Conservation (phyloP, 2,329 filamentous ascomycete genomes). For the Ustilaginoidea virens region DNA sequence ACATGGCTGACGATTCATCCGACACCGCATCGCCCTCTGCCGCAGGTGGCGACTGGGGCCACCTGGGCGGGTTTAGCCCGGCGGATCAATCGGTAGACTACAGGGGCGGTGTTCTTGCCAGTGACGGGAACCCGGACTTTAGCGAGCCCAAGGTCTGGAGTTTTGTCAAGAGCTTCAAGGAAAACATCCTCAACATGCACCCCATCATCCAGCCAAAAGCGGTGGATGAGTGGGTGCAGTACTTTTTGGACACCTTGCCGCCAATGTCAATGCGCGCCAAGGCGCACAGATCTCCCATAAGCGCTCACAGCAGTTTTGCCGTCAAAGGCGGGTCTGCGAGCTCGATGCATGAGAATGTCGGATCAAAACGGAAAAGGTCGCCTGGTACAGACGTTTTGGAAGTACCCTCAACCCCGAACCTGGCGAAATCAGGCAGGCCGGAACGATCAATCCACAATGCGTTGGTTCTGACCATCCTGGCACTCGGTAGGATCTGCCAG, state of each 20-base stretch:
- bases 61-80: slow-evolving; percentile 35
- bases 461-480: slow-evolving; percentile 67
- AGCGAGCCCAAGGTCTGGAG: slow-evolving; percentile 30
- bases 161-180: slow-evolving; percentile 42
- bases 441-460: slow-evolving; percentile 63
- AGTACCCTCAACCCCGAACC: slow-evolving; percentile 13
- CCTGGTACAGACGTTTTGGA: slow-evolving; percentile 23
- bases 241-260: slow-evolving; percentile 35
- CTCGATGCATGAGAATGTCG: slow-evolving; percentile 13
- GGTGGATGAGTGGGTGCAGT: slow-evolving; percentile 34
- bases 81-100: slow-evolving; percentile 23
- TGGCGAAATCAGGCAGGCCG: slow-evolving; percentile 30
- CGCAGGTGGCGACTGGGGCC: slow-evolving; percentile 41
- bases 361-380: slow-evolving; percentile 42
- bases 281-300: slow-evolving; percentile 13
- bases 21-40: slow-evolving; percentile 39
- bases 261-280: slow-evolving; percentile 10
- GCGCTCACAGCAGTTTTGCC: slow-evolving; percentile 19
- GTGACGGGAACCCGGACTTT: slow-evolving; percentile 39
- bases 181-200: slow-evolving; percentile 50
- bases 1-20: slow-evolving; percentile 31
- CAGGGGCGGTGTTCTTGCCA: slow-evolving; percentile 19
- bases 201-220: slow-evolving; percentile 41
- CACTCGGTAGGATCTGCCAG: slow-evolving; percentile 69
- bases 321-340: slow-evolving; percentile 12